Base-by-base conservation (phyloP, 225 moss, liverwort and hornwort genomes). In the Sphagnum contortum region DNA sequence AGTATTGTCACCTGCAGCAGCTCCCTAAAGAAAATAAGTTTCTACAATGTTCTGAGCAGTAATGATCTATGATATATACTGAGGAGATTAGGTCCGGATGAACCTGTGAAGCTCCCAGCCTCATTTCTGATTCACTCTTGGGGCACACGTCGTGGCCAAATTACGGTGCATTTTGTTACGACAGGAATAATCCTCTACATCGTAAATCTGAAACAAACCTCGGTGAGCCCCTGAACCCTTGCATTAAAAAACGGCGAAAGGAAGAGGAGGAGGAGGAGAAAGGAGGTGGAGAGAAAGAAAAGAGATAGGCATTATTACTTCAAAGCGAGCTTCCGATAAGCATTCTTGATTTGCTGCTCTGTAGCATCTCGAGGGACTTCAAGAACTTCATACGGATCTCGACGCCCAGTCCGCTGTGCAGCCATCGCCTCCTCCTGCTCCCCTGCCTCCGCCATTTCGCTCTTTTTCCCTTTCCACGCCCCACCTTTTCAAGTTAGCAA, bases 371-470 rank as follows among this genome's bases (percentile, higher is more conserved):
- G 81, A 52, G 86, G 50, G 61, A 95, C 79, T 59, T 89, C 90
- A 56, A 95, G 86, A 64, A 95, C 95, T 64, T 95, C 95, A 54
- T 95, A 95, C 51, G 95, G 91, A 66, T 95, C 95, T 72, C 89
- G 87, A 49, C 91, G 91, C 63, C 86, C 88, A 44, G 81, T 66
- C 77, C 72, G 69, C 56, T 76, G 79, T 5, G 79, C 64, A 62
- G 88, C 64, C 71, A 76, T 77, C 53, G 80, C 76, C 69, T 73
- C 55, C 63, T 88, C 85, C 68, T 80, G 83, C 11, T 61, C 69
- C 68, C 80, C 86, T 68, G 84, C 67, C 6, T 88, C 88, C 65
- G 91, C 86, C 95, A 95, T 95, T n/a, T 54, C 49, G 48, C 47
- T 50, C 55, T 67, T 70, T 70, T 56, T 55, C 68, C 45, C 60